A percentile compares a stretch with the other conserved stretches of the same genome.
Conservation (phyloP, 108 stramenopile species). For the Schizochytrium sp. region DNA sequence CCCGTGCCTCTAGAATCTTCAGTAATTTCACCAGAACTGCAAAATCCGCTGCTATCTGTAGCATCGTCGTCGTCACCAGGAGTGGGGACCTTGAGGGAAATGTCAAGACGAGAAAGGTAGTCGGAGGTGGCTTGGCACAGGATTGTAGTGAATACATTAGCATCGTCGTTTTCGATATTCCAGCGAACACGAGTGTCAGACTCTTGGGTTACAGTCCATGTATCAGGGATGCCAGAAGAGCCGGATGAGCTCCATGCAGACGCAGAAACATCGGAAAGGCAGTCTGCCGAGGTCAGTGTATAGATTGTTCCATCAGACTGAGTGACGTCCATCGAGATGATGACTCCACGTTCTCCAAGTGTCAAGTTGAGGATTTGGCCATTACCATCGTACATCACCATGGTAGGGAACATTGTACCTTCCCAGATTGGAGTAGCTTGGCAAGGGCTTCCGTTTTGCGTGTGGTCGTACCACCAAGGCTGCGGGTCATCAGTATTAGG, state of each 20-base stretch:
- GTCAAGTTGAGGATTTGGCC: neutral
- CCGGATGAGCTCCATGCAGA: neutral
- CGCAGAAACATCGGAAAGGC: neutral
- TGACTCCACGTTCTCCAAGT: constrained; percentile 51
- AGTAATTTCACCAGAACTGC: neutral
- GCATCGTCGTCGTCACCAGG: neutral
- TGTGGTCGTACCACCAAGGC: too few species aligned
- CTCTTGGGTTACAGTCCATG: neutral
- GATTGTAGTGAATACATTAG: neutral
- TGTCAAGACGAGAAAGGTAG: constrained; percentile 1
- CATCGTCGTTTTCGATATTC: constrained; percentile 12
- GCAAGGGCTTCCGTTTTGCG: neutral
- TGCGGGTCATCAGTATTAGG: neutral
- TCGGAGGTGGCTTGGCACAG: constrained; percentile 29
- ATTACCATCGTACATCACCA: neutral
- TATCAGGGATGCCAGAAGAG: neutral
- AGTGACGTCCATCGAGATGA: neutral
- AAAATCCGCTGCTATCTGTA: neutral
- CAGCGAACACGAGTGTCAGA: neutral
- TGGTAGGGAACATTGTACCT: neutral
- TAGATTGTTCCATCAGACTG: neutral
- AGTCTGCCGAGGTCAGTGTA: constrained; percentile 23
- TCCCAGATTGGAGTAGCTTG: neutral
- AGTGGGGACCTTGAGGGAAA: constrained; percentile 19
- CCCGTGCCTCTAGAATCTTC: neutral